Evolutionary conservation across 768 basidiomycete species (phyloP).

Genomic region (Fistulinella prunicolor): DNA sequence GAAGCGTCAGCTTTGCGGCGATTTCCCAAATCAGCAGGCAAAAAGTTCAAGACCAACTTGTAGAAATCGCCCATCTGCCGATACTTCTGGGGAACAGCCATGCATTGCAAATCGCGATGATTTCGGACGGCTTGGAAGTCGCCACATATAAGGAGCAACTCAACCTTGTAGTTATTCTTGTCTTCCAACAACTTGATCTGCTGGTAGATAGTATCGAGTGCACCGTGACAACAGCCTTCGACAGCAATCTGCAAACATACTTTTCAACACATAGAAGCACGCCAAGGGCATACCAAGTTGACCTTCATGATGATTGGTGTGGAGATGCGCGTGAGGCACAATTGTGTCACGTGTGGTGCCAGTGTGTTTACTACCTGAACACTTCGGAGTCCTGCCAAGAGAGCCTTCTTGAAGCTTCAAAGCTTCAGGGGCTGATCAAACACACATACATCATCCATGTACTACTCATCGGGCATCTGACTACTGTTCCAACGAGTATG

Average conservation of each 20-base stretch:
- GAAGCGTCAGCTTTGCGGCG: background rate
- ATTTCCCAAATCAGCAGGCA: background rate
- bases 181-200: constrained; percentile 63
- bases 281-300: background rate
- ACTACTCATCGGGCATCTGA: no score
- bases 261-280: constrained; percentile 1
- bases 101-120: constrained; percentile 75
- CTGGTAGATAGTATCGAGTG: constrained; percentile 82
- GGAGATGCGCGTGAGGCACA: no score
- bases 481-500: no score
- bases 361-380: no score
- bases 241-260: constrained; percentile 65
- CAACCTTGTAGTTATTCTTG: constrained; percentile 63
- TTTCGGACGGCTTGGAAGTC: constrained; percentile 96
- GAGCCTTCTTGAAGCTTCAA: no score
- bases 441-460: no score
- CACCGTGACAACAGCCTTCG: constrained; percentile 95
- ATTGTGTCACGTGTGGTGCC: no score
- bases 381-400: no score
- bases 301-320: constrained; percentile 34
- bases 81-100: constrained; percentile 92
- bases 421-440: no score
- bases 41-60: constrained; percentile 44
- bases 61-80: constrained; percentile 80
- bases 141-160: constrained; percentile 89